Percentiles rank a stretch among this genome's conserved stretches.
phyloP scores from a whole-genome alignment of 257 asterid species.

The Solanum etuberosum region DNA sequence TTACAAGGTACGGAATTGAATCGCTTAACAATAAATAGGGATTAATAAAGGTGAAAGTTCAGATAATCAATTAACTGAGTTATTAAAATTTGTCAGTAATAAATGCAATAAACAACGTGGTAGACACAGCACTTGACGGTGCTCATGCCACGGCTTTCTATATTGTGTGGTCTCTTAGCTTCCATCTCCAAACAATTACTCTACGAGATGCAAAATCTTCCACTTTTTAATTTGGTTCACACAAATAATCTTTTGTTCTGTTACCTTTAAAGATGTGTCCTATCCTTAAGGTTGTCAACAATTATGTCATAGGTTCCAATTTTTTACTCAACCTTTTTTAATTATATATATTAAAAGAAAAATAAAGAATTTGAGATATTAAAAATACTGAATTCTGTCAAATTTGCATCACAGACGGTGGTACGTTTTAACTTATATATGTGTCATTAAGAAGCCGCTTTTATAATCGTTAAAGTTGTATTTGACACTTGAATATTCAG shows the following conservation, averaged over 20 bases:
- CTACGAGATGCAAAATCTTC: not conserved
- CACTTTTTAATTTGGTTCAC: not conserved
- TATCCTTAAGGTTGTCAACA: not conserved
- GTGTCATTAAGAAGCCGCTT: not conserved
- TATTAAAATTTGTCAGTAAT: not conserved
- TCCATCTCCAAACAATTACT: constrained; percentile 12
- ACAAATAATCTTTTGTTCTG: not conserved
- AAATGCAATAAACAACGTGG: constrained; percentile 25
- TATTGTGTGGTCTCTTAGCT: constrained; percentile 37
- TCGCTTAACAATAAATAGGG: too few species aligned
- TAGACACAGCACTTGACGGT: constrained; percentile 9
- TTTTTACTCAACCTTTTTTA: not conserved
- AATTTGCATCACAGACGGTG: not conserved
- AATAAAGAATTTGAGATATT: not conserved
- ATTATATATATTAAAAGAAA: too few species aligned
- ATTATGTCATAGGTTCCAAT: not conserved
- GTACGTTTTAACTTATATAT: not conserved
- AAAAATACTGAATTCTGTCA: not conserved
- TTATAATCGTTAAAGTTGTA: too few species aligned
- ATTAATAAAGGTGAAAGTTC: too few species aligned
- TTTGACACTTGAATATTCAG: too few species aligned
- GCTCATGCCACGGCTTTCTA: constrained; percentile 46
- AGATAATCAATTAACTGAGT: too few species aligned
- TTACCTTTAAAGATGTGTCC: not conserved
- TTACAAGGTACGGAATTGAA: too few species aligned